Evolutionary conservation across 768 basidiomycete species (phyloP).

Genomic region (Hortiboletus flavorubellus): DNA sequence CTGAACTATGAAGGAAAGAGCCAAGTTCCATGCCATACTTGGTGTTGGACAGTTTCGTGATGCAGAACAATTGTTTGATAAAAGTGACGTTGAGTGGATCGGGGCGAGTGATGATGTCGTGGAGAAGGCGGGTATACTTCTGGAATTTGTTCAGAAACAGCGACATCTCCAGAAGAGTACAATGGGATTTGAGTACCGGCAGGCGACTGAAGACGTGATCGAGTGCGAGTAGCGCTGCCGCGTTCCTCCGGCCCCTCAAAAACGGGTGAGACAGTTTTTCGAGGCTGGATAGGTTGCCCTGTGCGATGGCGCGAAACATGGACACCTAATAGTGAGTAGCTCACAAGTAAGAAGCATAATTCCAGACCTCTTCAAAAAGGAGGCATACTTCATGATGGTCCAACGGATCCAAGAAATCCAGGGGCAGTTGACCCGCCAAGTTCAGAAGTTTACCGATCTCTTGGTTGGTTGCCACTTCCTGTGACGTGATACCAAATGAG

Average conservation of each 20-base stretch:
- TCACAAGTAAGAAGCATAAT: neutral
- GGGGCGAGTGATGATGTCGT: no score
- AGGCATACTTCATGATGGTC: constrained; percentile 8
- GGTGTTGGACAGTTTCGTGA: no score
- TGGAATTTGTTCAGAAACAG: neutral
- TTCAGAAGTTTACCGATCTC: no score
- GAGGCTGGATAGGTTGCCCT: constrained; percentile 25
- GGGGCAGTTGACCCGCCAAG: no score
- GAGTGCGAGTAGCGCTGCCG: constrained; percentile 7
- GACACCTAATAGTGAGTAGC: constrained; percentile 12
- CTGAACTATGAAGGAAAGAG: no score
- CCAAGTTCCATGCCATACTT: no score
- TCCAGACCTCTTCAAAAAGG: neutral
- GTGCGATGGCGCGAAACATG: constrained; percentile 27
- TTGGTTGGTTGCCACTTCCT: no score
- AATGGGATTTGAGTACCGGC: constrained; percentile 18
- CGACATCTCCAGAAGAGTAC: constrained; percentile 17
- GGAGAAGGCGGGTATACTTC: no score
- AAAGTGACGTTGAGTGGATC: no score
- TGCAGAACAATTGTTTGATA: no score
- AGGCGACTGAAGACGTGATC: constrained; percentile 3
- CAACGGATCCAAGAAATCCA: neutral
- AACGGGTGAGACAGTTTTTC: constrained; percentile 33
- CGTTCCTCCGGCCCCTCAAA: neutral
- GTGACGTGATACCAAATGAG: no score